A percentile compares a stretch with the other conserved stretches of the same genome.
Evolutionary conservation across 306 rosid species (phyloP).

Genomic region (Vachellia pachyceras): DNA sequence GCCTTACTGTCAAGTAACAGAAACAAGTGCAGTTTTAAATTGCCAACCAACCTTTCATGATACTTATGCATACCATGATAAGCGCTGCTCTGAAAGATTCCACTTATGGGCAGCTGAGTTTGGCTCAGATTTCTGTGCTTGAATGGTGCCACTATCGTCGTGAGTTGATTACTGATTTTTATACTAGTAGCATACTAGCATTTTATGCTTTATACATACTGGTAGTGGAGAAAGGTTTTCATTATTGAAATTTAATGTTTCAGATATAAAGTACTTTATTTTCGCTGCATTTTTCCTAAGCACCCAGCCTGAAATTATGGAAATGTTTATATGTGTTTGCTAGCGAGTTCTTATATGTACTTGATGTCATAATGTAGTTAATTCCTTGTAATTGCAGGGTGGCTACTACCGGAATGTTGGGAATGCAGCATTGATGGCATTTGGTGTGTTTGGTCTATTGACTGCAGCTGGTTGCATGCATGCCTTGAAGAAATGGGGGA

Average conservation of each 20-base stretch:
- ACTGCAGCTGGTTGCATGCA: conserved; percentile 61
- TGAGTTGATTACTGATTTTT: conserved; percentile 19
- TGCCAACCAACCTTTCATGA: conserved; percentile 5
- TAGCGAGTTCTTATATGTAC: conserved; percentile 29
- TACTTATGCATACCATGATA: conserved; percentile 9
- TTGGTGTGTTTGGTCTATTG: conserved; percentile 61
- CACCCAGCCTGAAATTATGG: not conserved
- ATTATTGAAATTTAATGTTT: conserved; percentile 24
- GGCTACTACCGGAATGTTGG: conserved; percentile 68
- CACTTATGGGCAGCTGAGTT: not conserved
- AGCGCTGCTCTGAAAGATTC: conserved; percentile 24
- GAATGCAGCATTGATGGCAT: conserved; percentile 62
- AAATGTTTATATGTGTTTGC: conserved; percentile 1
- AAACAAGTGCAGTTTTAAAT: conserved; percentile 14
- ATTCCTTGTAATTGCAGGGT: conserved; percentile 55
- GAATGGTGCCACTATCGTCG: conserved; percentile 5
- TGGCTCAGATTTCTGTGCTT: conserved; percentile 30
- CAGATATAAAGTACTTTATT: conserved; percentile 17
- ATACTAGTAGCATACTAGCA: not conserved
- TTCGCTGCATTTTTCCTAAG: not conserved
- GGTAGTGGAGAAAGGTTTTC: conserved; percentile 6
- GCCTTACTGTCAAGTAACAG: conserved; percentile 13
- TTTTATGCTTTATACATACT: not conserved
- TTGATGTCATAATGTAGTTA: conserved; percentile 10
- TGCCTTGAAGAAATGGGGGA: conserved; percentile 64